These are phyloP conservation scores for Bolboschoenus planiculmis DNA, from an alignment of 176 grass and related monocot species.

Conservation along the genomic window DNA sequence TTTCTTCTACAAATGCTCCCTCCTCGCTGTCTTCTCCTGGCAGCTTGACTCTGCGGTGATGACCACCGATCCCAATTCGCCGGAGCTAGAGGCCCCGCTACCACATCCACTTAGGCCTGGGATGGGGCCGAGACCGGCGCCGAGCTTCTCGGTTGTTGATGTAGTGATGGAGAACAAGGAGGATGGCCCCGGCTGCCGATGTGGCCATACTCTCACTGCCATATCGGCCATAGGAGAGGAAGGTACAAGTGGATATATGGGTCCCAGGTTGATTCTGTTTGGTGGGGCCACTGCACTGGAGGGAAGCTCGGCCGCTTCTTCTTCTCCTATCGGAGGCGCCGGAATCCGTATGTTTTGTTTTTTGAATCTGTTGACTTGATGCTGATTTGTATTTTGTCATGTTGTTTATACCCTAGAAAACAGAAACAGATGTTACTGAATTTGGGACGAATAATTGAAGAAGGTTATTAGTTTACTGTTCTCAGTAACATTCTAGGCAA, in stretches of 20 bases:
- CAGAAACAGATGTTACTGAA: background rate
- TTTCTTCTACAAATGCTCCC: slow-evolving; percentile 1
- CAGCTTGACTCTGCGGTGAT: background rate
- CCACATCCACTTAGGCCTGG: background rate
- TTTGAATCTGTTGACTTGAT: background rate
- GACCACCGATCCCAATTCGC: slow-evolving; percentile 35
- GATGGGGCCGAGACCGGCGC: slow-evolving; percentile 63
- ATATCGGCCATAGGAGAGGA: slow-evolving; percentile 72
- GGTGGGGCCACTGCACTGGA: slow-evolving; percentile 91
- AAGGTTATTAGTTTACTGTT: background rate
- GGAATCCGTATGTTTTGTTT: slow-evolving; percentile 62
- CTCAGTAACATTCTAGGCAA: background rate
- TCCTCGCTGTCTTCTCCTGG: background rate
- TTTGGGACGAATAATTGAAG: background rate
- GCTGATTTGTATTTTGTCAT: background rate
- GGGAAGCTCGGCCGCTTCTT: slow-evolving; percentile 56
- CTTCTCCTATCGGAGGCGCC: slow-evolving; percentile 56
- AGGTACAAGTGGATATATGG: slow-evolving; percentile 41
- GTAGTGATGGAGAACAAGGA: slow-evolving; percentile 70
- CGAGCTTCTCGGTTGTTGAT: slow-evolving; percentile 59
- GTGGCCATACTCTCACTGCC: slow-evolving; percentile 85
- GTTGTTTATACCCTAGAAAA: background rate
- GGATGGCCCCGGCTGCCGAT: slow-evolving; percentile 87
- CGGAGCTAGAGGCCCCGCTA: slow-evolving; percentile 14
- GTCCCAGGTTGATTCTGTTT: slow-evolving; percentile 67